Evolutionary conservation across 768 basidiomycete genomes (phyloP).

Genomic region (Agaricus subrufescens): DNA sequence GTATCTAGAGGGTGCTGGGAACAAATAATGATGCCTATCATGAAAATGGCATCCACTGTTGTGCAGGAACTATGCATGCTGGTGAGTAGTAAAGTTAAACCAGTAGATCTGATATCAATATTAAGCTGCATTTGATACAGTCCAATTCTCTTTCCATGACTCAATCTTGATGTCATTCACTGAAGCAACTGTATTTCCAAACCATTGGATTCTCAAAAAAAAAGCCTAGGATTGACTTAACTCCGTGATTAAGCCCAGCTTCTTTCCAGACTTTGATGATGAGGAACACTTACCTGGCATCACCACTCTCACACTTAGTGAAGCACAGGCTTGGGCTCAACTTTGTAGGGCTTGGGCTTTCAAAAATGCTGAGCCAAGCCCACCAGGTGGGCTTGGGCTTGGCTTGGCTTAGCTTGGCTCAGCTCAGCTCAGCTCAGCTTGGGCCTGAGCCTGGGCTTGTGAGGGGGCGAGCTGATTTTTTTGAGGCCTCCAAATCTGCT

Average conservation of each 20-base stretch:
- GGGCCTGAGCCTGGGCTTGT: too few species aligned
- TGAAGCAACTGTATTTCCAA: not conserved
- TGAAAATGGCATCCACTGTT: conserved; percentile 16
- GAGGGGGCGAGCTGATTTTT: too few species aligned
- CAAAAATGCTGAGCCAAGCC: too few species aligned
- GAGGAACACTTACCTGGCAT: conserved; percentile 23
- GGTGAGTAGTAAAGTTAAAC: conserved; percentile 4
- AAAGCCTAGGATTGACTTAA: conserved; percentile 32
- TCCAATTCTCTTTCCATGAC: not conserved
- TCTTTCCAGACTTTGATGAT: conserved; percentile 28
- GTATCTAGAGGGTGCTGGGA: conserved; percentile 10
- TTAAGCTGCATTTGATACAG: conserved; percentile 18
- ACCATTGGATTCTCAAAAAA: conserved; percentile 14
- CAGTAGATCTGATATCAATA: not conserved
- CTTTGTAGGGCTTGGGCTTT: too few species aligned
- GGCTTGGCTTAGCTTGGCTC: too few species aligned
- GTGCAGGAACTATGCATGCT: conserved; percentile 19
- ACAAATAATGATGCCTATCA: conserved; percentile 9
- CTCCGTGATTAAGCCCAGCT: conserved; percentile 21
- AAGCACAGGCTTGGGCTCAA: too few species aligned
- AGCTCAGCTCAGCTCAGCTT: too few species aligned
- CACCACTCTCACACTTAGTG: conserved; percentile 23
- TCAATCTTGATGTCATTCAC: too few species aligned
- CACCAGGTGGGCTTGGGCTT: too few species aligned
- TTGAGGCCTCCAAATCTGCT: too few species aligned